These are phyloP conservation scores for Salvia rosmarinus DNA, from an alignment of 257 asterid genomes.

Conservation along the genomic window DNA sequence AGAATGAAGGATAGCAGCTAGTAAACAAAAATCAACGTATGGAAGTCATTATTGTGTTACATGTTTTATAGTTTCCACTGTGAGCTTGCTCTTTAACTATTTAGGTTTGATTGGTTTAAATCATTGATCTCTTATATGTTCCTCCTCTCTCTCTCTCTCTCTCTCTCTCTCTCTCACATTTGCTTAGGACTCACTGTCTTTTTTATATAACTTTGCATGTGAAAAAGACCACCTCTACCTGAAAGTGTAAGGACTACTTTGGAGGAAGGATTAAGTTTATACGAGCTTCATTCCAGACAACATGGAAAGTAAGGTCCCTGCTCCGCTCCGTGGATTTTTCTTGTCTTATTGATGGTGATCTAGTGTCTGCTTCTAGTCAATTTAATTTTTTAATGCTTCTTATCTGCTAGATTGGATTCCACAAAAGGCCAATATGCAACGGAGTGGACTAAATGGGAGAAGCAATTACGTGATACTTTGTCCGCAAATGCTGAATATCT, in stretches of 20 bases:
- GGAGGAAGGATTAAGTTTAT: slow-evolving; percentile 83
- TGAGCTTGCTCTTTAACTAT: neutral
- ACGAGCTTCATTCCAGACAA: slow-evolving; percentile 64
- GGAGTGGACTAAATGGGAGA: slow-evolving; percentile 93
- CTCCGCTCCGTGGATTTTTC: slow-evolving; percentile 41
- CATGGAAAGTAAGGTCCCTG: slow-evolving; percentile 68
- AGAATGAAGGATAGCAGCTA: neutral
- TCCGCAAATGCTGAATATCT: slow-evolving; percentile 67
- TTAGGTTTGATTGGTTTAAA: slow-evolving; percentile 3
- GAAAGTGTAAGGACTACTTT: slow-evolving; percentile 64
- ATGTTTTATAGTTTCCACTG: slow-evolving; percentile 7
- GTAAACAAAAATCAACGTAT: neutral
- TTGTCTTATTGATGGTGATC: slow-evolving; percentile 46
- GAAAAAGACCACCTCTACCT: slow-evolving; percentile 77
- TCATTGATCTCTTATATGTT: slow-evolving; percentile 31
- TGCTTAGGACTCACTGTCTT: slow-evolving; percentile 30
- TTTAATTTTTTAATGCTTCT: slow-evolving; percentile 16
- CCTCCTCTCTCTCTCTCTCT: slow-evolving; percentile 34
- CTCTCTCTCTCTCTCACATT: slow-evolving; percentile 22
- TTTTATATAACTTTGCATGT: slow-evolving; percentile 40
- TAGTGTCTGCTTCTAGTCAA: slow-evolving; percentile 8
- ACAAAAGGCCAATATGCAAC: slow-evolving; percentile 66
- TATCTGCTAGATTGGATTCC: slow-evolving; percentile 69
- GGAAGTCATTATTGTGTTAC: neutral
- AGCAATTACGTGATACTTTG: slow-evolving; percentile 62